Base-by-base conservation (phyloP, 805 yeast genomes). In the Clavispora asparagi region DNA sequence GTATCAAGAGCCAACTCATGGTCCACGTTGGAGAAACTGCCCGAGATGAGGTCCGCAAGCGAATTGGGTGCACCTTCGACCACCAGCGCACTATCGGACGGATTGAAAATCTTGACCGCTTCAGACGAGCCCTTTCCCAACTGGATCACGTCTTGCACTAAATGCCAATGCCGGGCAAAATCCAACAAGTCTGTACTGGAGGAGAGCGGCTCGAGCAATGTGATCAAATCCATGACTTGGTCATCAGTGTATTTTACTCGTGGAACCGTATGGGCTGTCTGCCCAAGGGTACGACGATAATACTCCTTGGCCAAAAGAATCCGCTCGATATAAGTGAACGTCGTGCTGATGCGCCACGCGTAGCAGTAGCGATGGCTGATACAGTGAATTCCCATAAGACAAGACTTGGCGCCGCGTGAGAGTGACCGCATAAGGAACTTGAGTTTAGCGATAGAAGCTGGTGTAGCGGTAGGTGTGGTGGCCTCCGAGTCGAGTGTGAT, bases 321-420 rank as follows among this genome's bases (percentile, higher is more conserved):
- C 28, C 50, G 43, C 30, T 52, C 32, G 12, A 54, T 43, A 44
- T 45, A 56, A 14, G 49, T 42, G 43, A 47, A 47, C n/a, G 56
- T 47, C 31, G 50, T 49, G 32, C 50, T 50, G n/a, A 53, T 48
- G 16, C 58, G 44, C 58, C 58, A 54, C 3, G 57, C 56, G 29
- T 48, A 54, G 42, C 56, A 54, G 44, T 54, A 50, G 8, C 58
- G 47, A 38, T 52, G 53, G 39, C 49, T 52, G 19, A 56, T 28
- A 25, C 46, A 43, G 27, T 52, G 42, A 16, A 54, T 51, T 6
- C 50, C 52, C 19, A 51, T 39, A 12, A 52, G 48, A 6, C 51
- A 38, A 27, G 50, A 30, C 40, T 49, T 54, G 31, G 28, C 39
- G 29, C 42, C 40, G 6, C 47, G 30, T 7, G 43, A 39, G 28